Base-by-base conservation (phyloP, 176 grass and related monocot genomes). In the Melocanna baccifera region DNA sequence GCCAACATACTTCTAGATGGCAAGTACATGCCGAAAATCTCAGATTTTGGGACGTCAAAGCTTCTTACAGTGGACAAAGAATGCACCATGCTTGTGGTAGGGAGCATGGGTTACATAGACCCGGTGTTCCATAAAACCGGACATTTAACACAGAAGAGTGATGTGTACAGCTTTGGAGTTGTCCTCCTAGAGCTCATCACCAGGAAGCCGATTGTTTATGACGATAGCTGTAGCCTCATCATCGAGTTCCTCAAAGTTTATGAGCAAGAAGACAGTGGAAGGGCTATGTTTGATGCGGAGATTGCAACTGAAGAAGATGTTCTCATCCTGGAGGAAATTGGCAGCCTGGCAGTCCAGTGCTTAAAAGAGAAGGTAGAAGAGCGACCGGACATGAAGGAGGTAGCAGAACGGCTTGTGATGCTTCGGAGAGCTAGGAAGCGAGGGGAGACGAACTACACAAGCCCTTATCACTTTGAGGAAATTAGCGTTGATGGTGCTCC, bases 1-100 rank as follows among this genome's bases (percentile, higher is more conserved):
- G 50, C 48, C 5, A 81, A 81, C 20, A 81, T 81, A 81, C 79
- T 81, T 81, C 36, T 81, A 11, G 37, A 40, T 9, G 36, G 71
- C 8, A 81, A 81, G 1, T 29, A 45, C 2, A 12, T 12, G 11
- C 79, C 66, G 4, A 81, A 81, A 39, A 70, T 81, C 1, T 70
- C 79, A 0, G 50, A 81, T 42, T 81, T 81, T 22, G 64, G 64
- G 36, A 11, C 56, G 4, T 70, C 79, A 0, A 69, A 22, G 36
- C 15, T 58, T 12, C 66, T 69, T 22, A 56, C 9, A 4, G 12
- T 16, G 56, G 51, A 57, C 9, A 7, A 71, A 58, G 15, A 68
- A 11, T 25, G 68, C 34, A 12, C 36, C 4, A 69, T 58, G 37
- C 11, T 20, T 26, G 64, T 81, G 5, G 66, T 81, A 12, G 79